Percentiles rank a stretch among this genome's conserved stretches.
Conservation (phyloP, 306 rosid species). For the Rubus parviflorus region DNA sequence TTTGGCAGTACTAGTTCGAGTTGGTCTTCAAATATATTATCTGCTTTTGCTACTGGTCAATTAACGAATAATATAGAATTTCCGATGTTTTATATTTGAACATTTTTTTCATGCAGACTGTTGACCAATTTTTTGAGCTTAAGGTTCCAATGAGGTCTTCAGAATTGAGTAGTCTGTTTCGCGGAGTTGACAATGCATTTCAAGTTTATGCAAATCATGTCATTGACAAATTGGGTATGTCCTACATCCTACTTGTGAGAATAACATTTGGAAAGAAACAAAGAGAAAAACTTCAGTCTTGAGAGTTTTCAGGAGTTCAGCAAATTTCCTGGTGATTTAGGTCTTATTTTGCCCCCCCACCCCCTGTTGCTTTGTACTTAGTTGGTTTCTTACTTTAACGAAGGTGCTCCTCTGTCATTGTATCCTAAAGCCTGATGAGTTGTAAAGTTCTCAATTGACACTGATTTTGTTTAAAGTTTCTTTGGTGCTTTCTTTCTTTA, state of each 20-base stretch:
- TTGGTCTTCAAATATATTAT: neutral
- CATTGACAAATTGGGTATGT: constrained; percentile 75
- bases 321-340: neutral
- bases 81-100: neutral
- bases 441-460: no score
- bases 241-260: neutral
- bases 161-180: constrained; percentile 81
- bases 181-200: constrained; percentile 96
- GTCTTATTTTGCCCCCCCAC: neutral
- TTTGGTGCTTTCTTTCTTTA: no score
- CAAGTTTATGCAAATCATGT: constrained; percentile 75
- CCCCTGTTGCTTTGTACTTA: neutral
- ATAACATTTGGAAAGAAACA: neutral
- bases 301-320: neutral
- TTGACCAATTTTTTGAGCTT: constrained; percentile 88
- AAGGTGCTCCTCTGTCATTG: no score
- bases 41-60: neutral
- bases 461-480: no score
- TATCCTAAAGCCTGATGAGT: no score
- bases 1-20: neutral
- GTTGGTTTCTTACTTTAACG: neutral
- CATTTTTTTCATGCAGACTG: constrained; percentile 64
- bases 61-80: neutral
- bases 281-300: neutral
- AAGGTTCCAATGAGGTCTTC: constrained; percentile 97